Base-by-base conservation (phyloP, 768 basidiomycete genomes). In the Panaeolus cyanescens region DNA sequence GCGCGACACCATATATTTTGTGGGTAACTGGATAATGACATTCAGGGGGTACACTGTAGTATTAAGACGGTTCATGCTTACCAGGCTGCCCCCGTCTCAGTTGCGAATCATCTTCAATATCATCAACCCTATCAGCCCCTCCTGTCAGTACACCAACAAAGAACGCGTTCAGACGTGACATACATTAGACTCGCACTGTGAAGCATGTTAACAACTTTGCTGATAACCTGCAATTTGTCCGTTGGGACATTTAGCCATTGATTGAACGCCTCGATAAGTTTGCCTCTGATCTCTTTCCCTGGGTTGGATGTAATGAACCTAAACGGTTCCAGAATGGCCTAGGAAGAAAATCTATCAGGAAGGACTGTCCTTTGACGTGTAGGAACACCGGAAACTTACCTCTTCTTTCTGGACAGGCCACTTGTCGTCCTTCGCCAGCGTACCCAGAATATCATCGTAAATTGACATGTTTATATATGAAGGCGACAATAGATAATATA, bases 1-100 rank as follows among this genome's bases (percentile, higher is more conserved):
- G 96, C 0, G 96, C 94, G 2, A 97, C 78, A 1, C 96, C 96
- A 67, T 96, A 99, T 65, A 99, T 96, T 78, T 93, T 93, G 78
- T 99, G 96, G 0, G 93, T 87, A 22, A 96, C 96, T 89, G 63
- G 1, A 60, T n/a, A 45, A 39, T 30, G 25, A 50, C 19, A 33
- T 3, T 8, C 20, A 17, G 17, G 40, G 32, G 19, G 53, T 53
- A 39, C 28, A 9, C 15, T 28, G 13, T n/a, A 28, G 15, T 50
- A 60, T 19, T 9, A 30, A 10, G 20, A 31, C 6, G 45, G 7
- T 8, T 12, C 19, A 13, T 34, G 67, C 78, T 32, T 69, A 83
- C 91, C 92, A 68, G 96, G 96, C 31, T 85, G 81, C 2, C 96
- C 97, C 65, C 96, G 76, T 20, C 95, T 82, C 36, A 97, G 79